Base-by-base conservation (phyloP, 768 basidiomycete species). In the Auricularia sp. region DNA sequence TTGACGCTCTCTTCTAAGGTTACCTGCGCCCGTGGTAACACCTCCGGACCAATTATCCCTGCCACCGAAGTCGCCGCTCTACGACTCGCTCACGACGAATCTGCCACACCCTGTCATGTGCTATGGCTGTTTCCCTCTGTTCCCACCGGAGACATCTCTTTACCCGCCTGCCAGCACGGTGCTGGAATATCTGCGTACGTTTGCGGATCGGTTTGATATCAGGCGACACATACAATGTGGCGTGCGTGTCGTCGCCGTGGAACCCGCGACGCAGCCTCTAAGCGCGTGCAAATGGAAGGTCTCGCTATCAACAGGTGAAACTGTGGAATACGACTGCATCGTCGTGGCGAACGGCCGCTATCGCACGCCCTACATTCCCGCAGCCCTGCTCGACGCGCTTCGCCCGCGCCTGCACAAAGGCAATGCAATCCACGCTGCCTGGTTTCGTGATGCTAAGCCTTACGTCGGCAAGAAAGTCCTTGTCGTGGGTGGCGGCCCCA, bases 21-120 rank as follows among this genome's bases (percentile, higher is more conserved):
- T 83, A 29, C 85, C 88, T 21, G 81, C 84, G 6, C 75, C 79
- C 42, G 39, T 24, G 14, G 7, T 11, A 21, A n/a, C 58, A n/a
- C 80, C 82, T 3, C 72, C 73, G 11, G 77, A 76, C 21, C 74
- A 83, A 39, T 83, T 59, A 7, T 14, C 24, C 6, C 29, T 14
- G 24, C 56, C 83, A 6, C 88, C 89, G 1, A 70, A 81, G 37
- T 87, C 89, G 1, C 84, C 92, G 1, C 70, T 91, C 8, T 94
- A 94, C 70, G 87, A 92, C 70, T 87, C 87, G 0, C 77, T 94
- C 13, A 88, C 87, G n/a, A 87, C 91, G 1, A 93, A 93, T 69
- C 71, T 94, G 3, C 89, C 92, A 0, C 88, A 92, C 68, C 87
- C 87, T 1, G 65, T 86, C 61, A 93, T 94, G 92, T 82, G 82